Evolutionary conservation across 768 basidiomycete species (phyloP).

Genomic region (Kondoa subrosea): DNA sequence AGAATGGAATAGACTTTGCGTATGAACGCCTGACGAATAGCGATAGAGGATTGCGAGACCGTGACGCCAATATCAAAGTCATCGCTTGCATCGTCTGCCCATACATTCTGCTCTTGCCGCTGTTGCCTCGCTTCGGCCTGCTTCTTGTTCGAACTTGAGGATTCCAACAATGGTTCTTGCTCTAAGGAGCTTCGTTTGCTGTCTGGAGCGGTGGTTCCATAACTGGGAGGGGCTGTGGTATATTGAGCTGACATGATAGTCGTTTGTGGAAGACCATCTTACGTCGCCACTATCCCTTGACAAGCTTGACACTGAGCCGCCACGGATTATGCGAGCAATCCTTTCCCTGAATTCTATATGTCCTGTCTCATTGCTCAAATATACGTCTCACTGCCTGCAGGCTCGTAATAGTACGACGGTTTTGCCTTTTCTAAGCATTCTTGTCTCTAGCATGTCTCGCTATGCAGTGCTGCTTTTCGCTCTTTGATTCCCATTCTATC

Average conservation of each 20-base stretch:
- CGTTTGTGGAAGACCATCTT: too few species aligned
- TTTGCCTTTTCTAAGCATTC: too few species aligned
- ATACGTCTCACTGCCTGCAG: too few species aligned
- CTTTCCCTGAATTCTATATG: too few species aligned
- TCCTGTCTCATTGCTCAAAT: too few species aligned
- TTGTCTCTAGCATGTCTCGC: too few species aligned
- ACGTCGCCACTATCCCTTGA: too few species aligned
- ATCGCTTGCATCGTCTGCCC: conserved; percentile 59
- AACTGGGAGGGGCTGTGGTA: not conserved
- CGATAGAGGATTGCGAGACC: conserved; percentile 29
- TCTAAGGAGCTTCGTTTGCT: not conserved
- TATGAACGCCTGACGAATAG: conserved; percentile 63
- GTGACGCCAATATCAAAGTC: conserved; percentile 58
- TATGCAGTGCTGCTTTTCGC: too few species aligned
- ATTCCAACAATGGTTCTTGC: conserved; percentile 1
- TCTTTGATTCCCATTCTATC: too few species aligned
- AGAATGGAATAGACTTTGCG: conserved; percentile 73
- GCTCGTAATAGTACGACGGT: too few species aligned
- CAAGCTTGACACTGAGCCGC: too few species aligned
- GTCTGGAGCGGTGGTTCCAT: not conserved
- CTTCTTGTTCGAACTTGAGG: not conserved
- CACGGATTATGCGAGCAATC: too few species aligned
- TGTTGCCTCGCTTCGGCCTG: conserved; percentile 10
- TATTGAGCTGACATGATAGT: not conserved
- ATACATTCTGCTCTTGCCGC: conserved; percentile 25